Evolutionary conservation across 1,284 basidiomycete genomes (phyloP), one percentile per base, ranked within the genome.

Genomic region (Boletus putidus): DNA sequence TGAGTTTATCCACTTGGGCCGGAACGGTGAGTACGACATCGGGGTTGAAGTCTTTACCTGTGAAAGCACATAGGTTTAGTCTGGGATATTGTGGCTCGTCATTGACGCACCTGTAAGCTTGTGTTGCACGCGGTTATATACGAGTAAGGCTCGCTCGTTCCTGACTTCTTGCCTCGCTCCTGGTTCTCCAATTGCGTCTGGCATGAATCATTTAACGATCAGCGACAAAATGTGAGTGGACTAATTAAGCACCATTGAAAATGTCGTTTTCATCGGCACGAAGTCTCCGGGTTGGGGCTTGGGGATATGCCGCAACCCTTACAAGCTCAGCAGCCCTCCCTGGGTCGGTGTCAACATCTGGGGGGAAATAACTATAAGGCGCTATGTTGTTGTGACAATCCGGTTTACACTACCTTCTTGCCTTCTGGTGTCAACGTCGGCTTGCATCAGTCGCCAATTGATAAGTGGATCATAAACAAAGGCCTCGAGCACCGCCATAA

Each of bases 401-500:
- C 21, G 8, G 50, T 53, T 37, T 20, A 37, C 40, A 42, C 57
- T 63, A 88, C 88, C 86, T 73, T 88, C 85, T 31, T 80, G 78
- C 59, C 83, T 79, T 62, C 85, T 79, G 33, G 75, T 76, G 59
- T 89, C 87, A 47, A 81, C 84, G 57, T 90, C 88, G 5, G 86
- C 82, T 68, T 90, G 89, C 83, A 92, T 86, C 59, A 92, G 76
- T 65, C 90, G 82, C 92, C 92, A 95, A 68, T 92, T 93, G 71
- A 94, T 91, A 56, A 95, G 77, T 15, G 92, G 92, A 70, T 95
- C 92, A 66, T 94, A 94, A 18, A 95, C 88, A 70, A 95, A 95
- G 20, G 92, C 97, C 75, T 99, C 97, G 35, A 99, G 81, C 25
- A 99, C 93, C 15, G 97, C 97, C 88, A 99, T 92, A 59, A 99